Evolutionary conservation across 129 eudicot genomes (phyloP), one percentile per base, ranked within the genome.

Genomic region (Calendula officinalis): DNA sequence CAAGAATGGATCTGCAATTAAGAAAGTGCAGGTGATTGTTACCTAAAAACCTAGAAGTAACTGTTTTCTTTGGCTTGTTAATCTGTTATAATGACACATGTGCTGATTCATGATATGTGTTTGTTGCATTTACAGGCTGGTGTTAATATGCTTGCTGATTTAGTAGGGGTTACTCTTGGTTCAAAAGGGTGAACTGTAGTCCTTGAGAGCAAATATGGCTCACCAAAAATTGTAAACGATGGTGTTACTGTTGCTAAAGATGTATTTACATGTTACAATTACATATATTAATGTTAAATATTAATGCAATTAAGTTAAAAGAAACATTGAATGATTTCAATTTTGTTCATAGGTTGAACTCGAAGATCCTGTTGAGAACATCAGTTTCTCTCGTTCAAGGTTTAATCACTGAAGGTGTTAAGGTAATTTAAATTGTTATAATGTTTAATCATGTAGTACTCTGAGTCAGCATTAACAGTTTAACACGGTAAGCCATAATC

Each of bases 351-450:
- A 81, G 83, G 80, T 77, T 64, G 86, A 77, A 27, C 47, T 81
- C 67, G 86, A 81, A 52, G 86, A 81, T 57, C 86, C 82, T 27
- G 86, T 77, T 11, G 82, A 81, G 53, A 81, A 81, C 68, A 77
- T 81, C 54, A 6, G 67, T 62, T 40, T 40, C 44, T 40, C 67
- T 62, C 33, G 67, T 54, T 5, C 67, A 62, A 44, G 67, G 67
- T 6, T 15, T 62, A 32, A 62, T 62, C 37, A 62, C 67, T 0
- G 67, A 62, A 44, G 67, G 67, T 62, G 67, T 62, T 30, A 62
- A 62, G 67, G 67, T 42, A 40, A n/a, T 40, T 60, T 8, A 5
- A 58, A 13, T 58, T 8, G 8, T 8, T 40, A 7, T 14, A 38
- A 7, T 45, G 75, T 33, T 69, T 75, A 54, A 74, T 74, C 9